Percentiles rank a stretch among this genome's conserved stretches.
Conservation (phyloP, 352 stramenopile genomes). For the Phytophthora citricola region DNA sequence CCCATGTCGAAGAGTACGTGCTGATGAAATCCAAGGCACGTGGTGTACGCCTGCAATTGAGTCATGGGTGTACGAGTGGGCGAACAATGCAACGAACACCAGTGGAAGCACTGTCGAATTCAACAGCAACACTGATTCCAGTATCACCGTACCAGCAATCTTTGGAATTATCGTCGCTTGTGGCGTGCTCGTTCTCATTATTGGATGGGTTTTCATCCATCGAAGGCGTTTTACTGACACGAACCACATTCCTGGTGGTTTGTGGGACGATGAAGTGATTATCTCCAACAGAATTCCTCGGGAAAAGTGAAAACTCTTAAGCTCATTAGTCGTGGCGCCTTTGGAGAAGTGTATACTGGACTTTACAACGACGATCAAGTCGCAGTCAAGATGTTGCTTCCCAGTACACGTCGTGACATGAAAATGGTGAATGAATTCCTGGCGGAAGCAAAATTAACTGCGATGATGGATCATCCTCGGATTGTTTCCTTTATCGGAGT, state of each 20-base stretch:
- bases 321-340: conserved; percentile 15
- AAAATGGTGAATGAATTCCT: conserved; percentile 14
- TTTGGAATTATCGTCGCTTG: no score
- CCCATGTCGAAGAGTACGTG: neutral
- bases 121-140: no score
- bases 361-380: conserved; percentile 8
- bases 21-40: neutral
- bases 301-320: conserved; percentile 8
- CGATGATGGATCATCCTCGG: conserved; percentile 9
- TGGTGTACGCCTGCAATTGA: neutral
- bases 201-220: no score
- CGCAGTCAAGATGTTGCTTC: conserved; percentile 20
- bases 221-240: no score
- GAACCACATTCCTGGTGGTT: neutral
- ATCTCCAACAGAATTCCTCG: conserved; percentile 14
- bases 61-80: no score
- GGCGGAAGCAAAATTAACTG: conserved; percentile 8
- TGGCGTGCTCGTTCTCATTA: no score
- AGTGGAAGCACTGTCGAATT: no score
- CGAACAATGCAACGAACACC: no score
- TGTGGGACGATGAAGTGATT: conserved; percentile 23
- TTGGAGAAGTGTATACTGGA: conserved; percentile 17
- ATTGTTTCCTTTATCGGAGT: conserved; percentile 11
- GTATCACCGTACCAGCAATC: no score
- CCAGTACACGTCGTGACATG: conserved; percentile 12